Evolutionary conservation across 441 rosid genomes (phyloP), one percentile per base, ranked within the genome.

Genomic region (Croton laevigatus): DNA sequence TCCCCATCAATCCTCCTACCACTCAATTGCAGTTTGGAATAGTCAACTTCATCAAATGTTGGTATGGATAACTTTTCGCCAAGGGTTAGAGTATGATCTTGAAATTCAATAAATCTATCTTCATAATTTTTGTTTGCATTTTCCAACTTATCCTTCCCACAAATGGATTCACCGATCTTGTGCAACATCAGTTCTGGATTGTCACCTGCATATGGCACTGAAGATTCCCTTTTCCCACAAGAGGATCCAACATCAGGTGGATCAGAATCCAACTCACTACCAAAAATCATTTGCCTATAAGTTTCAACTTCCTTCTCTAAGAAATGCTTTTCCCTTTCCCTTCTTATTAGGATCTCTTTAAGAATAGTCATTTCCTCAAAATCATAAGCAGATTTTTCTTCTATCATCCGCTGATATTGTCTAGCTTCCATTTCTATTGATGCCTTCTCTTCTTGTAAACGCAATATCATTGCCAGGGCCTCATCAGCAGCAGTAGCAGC

Each of bases 341-440:
- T 89, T 75, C 89, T 86, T 27, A 91, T 58, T 59, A 93, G 65
- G 51, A 91, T 93, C 78, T 93, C 96, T 77, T 86, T 89, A 55
- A 93, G 86, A 80, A 93, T 82, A 76, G 68, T 87, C 98, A 87
- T 88, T 78, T 92, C 97, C 81, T 90, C 96, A 4, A 81, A 77
- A 77, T 90, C 91, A 76, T 83, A 90, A 55, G 87, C 85, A 65
- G 88, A 82, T 73, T 92, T 92, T 76, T 88, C 96, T 72, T 92
- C 93, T 59, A 85, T 83, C 85, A 90, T 86, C 81, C 94, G 79
- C 75, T 83, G 90, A 83, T 81, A 88, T 62, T 90, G 96, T 84
- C 75, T 85, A 62, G 89, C 89, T 78, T 87, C 89, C 91, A 87
- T 89, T 74, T 84, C 89, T 66, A 83, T 68, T 0, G 72, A 69